Percentiles rank a stretch among this genome's conserved stretches.
These are phyloP conservation scores for Rhodotorula toruloides DNA, from an alignment of 768 basidiomycete genomes.

Conservation along the genomic window DNA sequence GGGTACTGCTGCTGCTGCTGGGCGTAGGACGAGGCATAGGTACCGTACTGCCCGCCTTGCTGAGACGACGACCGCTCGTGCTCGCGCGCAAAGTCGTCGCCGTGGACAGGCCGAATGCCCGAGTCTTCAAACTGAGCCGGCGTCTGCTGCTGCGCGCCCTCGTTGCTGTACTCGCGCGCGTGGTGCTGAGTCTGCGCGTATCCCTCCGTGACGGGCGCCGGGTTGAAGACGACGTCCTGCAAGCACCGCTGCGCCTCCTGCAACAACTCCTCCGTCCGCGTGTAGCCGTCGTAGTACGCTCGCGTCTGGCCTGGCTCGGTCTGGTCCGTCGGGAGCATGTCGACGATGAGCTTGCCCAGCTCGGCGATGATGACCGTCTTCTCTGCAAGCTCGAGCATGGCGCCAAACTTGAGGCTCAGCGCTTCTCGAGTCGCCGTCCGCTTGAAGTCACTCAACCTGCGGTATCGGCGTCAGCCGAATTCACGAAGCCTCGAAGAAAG, in stretches of 20 bases:
- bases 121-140: conserved; percentile 1
- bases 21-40: background rate
- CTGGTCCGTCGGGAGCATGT: conserved; percentile 49
- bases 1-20: background rate
- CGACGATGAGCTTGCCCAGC: conserved; percentile 50
- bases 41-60: background rate
- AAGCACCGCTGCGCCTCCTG: conserved; percentile 48
- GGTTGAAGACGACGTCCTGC: conserved; percentile 40
- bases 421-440: conserved; percentile 48
- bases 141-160: background rate
- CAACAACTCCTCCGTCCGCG: conserved; percentile 46
- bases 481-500: no score
- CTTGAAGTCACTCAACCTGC: conserved; percentile 50
- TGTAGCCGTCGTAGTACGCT: conserved; percentile 47
- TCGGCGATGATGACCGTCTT: conserved; percentile 50
- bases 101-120: background rate
- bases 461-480: background rate
- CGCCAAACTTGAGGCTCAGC: conserved; percentile 49
- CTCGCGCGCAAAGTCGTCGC: background rate
- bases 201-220: conserved; percentile 29
- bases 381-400: conserved; percentile 50
- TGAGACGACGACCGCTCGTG: background rate
- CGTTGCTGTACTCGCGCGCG: background rate
- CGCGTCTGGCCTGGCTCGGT: conserved; percentile 49
- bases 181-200: conserved; percentile 37